Base-by-base conservation (phyloP, 495 filamentous ascomycete genomes). In the Saxispiralis lemnorum region DNA sequence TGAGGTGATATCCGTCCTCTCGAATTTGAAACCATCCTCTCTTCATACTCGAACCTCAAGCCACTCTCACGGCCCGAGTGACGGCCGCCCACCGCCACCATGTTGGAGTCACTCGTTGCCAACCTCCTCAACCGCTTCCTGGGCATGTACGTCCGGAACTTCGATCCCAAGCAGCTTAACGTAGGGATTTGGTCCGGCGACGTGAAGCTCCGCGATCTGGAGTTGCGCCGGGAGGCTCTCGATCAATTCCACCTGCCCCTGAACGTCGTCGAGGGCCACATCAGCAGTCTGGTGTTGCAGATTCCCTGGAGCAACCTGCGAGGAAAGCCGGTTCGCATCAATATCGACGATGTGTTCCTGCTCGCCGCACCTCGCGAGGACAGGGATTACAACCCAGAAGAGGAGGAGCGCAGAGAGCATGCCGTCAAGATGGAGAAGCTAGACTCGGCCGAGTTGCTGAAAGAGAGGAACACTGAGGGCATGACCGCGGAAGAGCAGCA, bases 121-220 rank as follows among this genome's bases (percentile, higher is more conserved):
- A 92, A 85, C 60, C 69, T 97, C 66, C 78, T 97, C 55, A 97
- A 97, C 66, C 83, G 92, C 63, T 94, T 96, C 64, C 64, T 97
- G 75, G 92, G 92, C 66, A 94, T 96, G 76, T 96, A 96, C 66
- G 85, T 97, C 59, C 86, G 89, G 69, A 97, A 97, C 61, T 96
- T 97, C 57, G 88, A 97, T 60, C 79, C 87, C 15, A 82, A 78
- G 51, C 89, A 97, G 66, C 72, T 97, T 38, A 95, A 95, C 56
- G 83, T 96, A 44, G 89, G 89, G 43, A 95, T 96, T 51, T 97
- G 88, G 89, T 88, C 81, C 6, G 92, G 92, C 43, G 88, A 97
- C 64, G 88, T 96, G 56, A 87, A 86, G 62, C 71, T 97, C 20
- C 76, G 76, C 31, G 78, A 95, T 49, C 78, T 97, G 32, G 84